Base-by-base conservation (phyloP, 345 rosid species). In the Clarkia xantiana region DNA sequence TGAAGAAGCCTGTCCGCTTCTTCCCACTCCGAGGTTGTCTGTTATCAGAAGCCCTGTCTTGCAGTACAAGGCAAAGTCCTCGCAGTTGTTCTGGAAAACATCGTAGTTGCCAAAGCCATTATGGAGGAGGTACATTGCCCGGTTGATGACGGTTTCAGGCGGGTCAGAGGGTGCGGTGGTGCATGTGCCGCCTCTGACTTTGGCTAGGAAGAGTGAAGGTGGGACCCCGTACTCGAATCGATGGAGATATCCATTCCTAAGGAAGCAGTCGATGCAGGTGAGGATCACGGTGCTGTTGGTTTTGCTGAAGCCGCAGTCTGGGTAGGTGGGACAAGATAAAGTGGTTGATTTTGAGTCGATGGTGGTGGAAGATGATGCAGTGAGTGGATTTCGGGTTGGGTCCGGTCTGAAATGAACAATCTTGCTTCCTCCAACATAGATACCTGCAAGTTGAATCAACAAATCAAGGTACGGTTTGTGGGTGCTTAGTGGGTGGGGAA, bases 401-500 rank as follows among this genome's bases (percentile, higher is more conserved):
- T 82, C 78, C 25, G 96, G 96, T 57, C 79, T 78, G 71, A 91
- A 91, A 54, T 87, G 99, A 57, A 91, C 96, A 62, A 91, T 94
- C 71, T 91, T 91, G 82, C 87, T 81, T 67, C 96, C 99, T 49
- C 99, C 99, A 14, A 91, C 95, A 75, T 66, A 91, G 40, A 91
- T 78, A 29, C 96, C 99, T 91, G 56, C 59, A 58, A 15, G 41
- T n/a, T 23, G 53, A 12, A 10, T 49, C 18, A 49, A 18, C 53
- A 49, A 11, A 29, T 29, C 36, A 29, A 29, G 36, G 36, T 29
- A 29, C 1, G 36, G 9, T 29, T 29, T 29, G 36, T 4, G 4
- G 36, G 36, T 29, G 7, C 36, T 3, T 29, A 29, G 36, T 29
- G 9, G 36, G 36, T 29, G 9, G 36, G 36, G 6, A 29, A 29